These are phyloP conservation scores for Globisporangium alternatum DNA, from an alignment of 352 stramenopile species.

Conservation along the genomic window DNA sequence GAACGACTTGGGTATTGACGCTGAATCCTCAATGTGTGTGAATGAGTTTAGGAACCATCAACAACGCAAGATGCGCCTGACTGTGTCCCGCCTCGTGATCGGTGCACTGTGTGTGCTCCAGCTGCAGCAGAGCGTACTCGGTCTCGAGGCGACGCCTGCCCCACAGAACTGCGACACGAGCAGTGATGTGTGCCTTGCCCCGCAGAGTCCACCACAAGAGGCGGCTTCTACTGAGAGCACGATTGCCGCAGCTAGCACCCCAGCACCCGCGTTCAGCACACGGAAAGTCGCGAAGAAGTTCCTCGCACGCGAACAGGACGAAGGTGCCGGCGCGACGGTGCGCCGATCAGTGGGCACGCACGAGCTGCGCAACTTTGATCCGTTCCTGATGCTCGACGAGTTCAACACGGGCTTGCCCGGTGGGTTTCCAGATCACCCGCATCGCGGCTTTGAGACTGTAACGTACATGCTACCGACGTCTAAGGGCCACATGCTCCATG, in stretches of 20 bases:
- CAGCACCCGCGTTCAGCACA: slow-evolving; percentile 18
- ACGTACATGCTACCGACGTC: slow-evolving; percentile 83
- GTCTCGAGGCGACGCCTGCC: slow-evolving; percentile 4
- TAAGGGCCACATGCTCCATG: slow-evolving; percentile 81
- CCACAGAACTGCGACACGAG: slow-evolving; percentile 6
- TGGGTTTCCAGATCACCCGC: slow-evolving; percentile 89
- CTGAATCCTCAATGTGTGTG: not conserved
- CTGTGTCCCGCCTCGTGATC: not conserved
- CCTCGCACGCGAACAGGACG: slow-evolving; percentile 43
- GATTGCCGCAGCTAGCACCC: no score
- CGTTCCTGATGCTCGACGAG: slow-evolving; percentile 64
- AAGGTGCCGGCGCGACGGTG: slow-evolving; percentile 56
- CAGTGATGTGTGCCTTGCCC: not conserved
- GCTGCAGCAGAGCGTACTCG: slow-evolving; percentile 2
- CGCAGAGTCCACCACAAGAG: not conserved
- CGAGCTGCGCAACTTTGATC: slow-evolving; percentile 46
- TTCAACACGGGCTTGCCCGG: slow-evolving; percentile 55
- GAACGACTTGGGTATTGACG: no score
- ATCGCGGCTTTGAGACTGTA: slow-evolving; percentile 91
- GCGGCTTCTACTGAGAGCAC: not conserved
- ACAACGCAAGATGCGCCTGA: slow-evolving; percentile 1
- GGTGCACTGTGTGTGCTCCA: slow-evolving; percentile 7
- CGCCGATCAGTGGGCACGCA: slow-evolving; percentile 49
- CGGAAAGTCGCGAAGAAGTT: slow-evolving; percentile 52
- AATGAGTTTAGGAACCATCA: not conserved